Evolutionary conservation across 768 basidiomycete species (phyloP), one percentile per base, ranked within the genome.

Genomic region (Pholiota molesta): DNA sequence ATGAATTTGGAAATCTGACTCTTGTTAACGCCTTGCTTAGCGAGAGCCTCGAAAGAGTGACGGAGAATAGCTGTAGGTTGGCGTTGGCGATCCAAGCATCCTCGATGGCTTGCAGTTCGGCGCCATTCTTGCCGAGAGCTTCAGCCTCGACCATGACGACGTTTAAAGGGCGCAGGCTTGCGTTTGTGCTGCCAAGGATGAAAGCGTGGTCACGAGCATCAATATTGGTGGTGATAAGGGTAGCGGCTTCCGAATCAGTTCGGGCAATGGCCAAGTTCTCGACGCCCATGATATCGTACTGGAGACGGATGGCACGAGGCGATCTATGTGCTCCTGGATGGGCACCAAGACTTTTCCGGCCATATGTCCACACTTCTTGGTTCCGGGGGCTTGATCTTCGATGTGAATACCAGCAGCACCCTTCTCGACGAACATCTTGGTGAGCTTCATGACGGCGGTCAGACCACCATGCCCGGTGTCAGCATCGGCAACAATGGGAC

Each of bases 251-350:
- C 4, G 96, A 96, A 73, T 99, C 97, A 2, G 97, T 99, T 59
- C 97, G 88, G 8, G 95, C 92, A 72, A 99, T 84, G 69, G 92
- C 86, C 67, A 99, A 85, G 77, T 97, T 98, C 70, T 93, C 91
- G 52, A 97, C 95, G 58, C 97, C 96, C 95, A 99, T 96, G 72
- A 99, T 92, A 73, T 99, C 97, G 72, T 90, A 98, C 78, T 99
- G 97, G 47, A 98, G 83, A 28, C 97, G 94, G 72, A 99, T 97
- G 47, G 97, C 96, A 98, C 89, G 60, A 99, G 89, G 56, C 97
- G 93, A 77, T 97, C 97, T 78, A 99, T 96, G 78, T 99, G 97
- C 81, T 99, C 97, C 47, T 87, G 86, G 72, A 99, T 95, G 42
- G 97, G 96, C 11, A 99, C 97, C 69, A 99, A 88, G 49, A 98